Base-by-base conservation (phyloP, 768 basidiomycete species). In the Leccinum disarticulatum region DNA sequence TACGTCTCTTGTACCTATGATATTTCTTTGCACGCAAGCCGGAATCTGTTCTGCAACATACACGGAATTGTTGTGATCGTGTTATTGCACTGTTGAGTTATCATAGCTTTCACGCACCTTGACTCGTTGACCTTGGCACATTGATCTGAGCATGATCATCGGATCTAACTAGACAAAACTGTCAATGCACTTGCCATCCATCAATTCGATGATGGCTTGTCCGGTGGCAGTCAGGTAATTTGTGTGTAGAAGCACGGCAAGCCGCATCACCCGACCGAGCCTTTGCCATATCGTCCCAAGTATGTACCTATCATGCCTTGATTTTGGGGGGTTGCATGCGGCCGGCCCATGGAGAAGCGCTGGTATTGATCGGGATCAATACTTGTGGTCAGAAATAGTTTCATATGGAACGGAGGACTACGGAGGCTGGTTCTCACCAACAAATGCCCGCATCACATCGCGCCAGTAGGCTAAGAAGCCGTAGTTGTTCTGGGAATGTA, bases 1-100 rank as follows among this genome's bases (percentile, higher is more conserved):
- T 79, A 43, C 77, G 71, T 73, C 74, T 70, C 64, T 71, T 73
- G 76, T 68, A 72, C 75, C 68, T 78, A 80, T 83, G 62, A 74
- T 74, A 66, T 63, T 64, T 64, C 60, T 63, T 66, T 68, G 58
- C 65, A 64, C 35, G 68, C 66, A 61, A 63, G 54, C 56, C 17
- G 56, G 62, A 47, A 28, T 52, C 22, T 31, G 51, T 60, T 49
- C 8, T 4, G n/a, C 53, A 55, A 56, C 52, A 33, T 48, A 19
- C n/a, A 14, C 33, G 25, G 22, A 38, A 36, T 33, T 19, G 36
- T 31, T 62, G 54, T 59, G 49, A 50, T 50, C 13, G 28, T 11
- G 31, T 52, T 41, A 25, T n/a, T 57, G 41, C 25, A 25, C 57
- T 56, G 71, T 65, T 73, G 66, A 74, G 71, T 73, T 54, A 8